Evolutionary conservation across 2,329 filamentous ascomycete species (phyloP).

Genomic region (Colletotrichum sp.): DNA sequence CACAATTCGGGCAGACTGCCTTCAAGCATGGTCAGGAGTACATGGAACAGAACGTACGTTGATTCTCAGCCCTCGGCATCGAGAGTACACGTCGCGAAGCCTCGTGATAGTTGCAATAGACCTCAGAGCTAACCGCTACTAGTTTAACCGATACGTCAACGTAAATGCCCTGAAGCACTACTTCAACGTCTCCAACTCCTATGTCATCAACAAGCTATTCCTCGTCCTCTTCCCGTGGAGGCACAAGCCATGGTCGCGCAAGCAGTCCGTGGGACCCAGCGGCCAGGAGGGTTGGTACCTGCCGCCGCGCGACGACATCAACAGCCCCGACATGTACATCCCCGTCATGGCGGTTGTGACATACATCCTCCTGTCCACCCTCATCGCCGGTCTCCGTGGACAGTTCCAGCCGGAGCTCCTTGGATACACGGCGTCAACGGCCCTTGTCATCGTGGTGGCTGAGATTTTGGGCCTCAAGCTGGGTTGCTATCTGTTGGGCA

Average conservation of each 20-base stretch:
- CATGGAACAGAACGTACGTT: conserved; percentile 87
- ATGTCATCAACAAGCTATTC: conserved; percentile 91
- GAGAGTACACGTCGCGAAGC: not conserved
- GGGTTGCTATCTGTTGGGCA: conserved; percentile 91
- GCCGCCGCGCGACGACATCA: conserved; percentile 92
- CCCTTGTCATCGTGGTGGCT: conserved; percentile 80
- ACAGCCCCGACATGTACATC: conserved; percentile 99
- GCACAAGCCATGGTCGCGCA: conserved; percentile 96
- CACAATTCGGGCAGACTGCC: conserved; percentile 91
- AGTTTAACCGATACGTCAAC: conserved; percentile 80
- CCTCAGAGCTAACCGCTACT: conserved; percentile 17
- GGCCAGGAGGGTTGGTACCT: conserved; percentile 81
- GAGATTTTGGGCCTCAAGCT: conserved; percentile 92
- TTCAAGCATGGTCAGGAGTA: conserved; percentile 93
- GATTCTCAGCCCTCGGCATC: not conserved
- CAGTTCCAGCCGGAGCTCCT: conserved; percentile 94
- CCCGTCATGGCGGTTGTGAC: conserved; percentile 98
- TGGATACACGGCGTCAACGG: conserved; percentile 85
- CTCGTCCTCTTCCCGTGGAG: conserved; percentile 97
- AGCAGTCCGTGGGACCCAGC: conserved; percentile 75
- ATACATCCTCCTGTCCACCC: conserved; percentile 91
- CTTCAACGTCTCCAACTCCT: conserved; percentile 98
- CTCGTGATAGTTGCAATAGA: not conserved
- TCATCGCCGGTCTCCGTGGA: conserved; percentile 87
- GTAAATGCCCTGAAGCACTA: conserved; percentile 96